Base-by-base conservation (phyloP, 306 rosid genomes). In the Aeschynomene evenia region DNA sequence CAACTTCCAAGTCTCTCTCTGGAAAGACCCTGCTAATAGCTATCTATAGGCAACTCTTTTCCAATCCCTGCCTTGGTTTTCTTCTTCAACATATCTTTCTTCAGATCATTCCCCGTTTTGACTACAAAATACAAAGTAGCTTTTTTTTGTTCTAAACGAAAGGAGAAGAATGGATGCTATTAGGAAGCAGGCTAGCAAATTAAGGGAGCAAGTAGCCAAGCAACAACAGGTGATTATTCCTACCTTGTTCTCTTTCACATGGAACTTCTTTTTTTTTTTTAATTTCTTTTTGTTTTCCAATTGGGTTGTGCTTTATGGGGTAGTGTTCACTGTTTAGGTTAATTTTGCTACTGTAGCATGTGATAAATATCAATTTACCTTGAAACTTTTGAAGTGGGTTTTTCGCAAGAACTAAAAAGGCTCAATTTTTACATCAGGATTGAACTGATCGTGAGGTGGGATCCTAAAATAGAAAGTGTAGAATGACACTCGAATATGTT, bases 151-250 rank as follows among this genome's bases (percentile, higher is more conserved):
- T 73, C 8, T 10, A 0, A 34, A 28, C 5, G 31, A 21, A 36
- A 5, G 20, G 3, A 28, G 45, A 21, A 28, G 15, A 62, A 86
- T 91, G 96, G 96, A 93, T 68, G 91, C 96, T 48, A 86, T 93
- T 63, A 72, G 96, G 66, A 93, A 87, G 84, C 98, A 93, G 78
- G 98, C 98, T 56, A 86, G 82, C 79, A 93, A 84, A 79, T 84
- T 90, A 34, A 86, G 96, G 59, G 96, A 93, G 70, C 96, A 90
- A 81, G 98, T 93, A 68, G 96, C 96, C 3, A 88, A 59, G 75
- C 98, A 93, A 68, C 98, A 93, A 43, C 98, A 90, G 96, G 98
- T 92, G 43, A 58, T 66, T 23, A 9, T 24, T 55, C 57, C 21
- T 63, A 33, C 24, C 36, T 39, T 28, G 24, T 21, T 33, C 13